Conservation (phyloP, 2,329 filamentous ascomycete species). For the Lachnellula suecica region DNA sequence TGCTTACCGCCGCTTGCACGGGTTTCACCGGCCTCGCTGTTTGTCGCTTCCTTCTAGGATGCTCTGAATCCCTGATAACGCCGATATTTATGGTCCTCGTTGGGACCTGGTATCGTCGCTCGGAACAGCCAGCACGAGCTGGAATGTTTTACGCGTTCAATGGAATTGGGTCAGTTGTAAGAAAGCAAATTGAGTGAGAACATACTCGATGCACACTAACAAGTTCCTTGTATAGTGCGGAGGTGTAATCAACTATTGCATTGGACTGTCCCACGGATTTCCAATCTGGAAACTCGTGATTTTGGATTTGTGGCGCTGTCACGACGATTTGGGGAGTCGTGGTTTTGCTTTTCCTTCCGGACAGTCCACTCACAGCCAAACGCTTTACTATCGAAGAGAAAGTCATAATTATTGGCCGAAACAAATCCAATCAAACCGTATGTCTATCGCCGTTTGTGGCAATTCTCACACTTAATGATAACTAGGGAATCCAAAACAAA, state of each 20-base stretch:
- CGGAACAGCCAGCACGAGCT: constrained; percentile 60
- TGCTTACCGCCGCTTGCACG: constrained; percentile 58
- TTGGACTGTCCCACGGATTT: constrained; percentile 27
- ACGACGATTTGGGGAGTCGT: constrained; percentile 42
- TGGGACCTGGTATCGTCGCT: constrained; percentile 68
- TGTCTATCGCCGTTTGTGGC: neutral
- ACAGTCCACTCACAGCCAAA: constrained; percentile 42
- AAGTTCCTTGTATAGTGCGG: constrained; percentile 59
- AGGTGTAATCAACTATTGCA: constrained; percentile 55
- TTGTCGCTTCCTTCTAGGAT: constrained; percentile 64
- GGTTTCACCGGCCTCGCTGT: constrained; percentile 59
- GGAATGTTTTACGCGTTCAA: constrained; percentile 65
- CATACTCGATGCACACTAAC: too few relatives aligned
- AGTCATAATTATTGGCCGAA: constrained; percentile 40
- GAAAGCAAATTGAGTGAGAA: too few relatives aligned
- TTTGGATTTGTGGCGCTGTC: constrained; percentile 42
- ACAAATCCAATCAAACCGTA: constrained; percentile 30
- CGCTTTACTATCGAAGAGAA: constrained; percentile 44
- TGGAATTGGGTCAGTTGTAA: too few relatives aligned
- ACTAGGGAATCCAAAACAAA: constrained; percentile 43
- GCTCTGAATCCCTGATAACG: constrained; percentile 65
- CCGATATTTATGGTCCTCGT: constrained; percentile 67
- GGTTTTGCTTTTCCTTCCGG: constrained; percentile 41
- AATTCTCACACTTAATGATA: neutral
- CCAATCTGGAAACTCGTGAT: constrained; percentile 43